Conservation (phyloP, 2,329 filamentous ascomycete genomes). For the Talaromyces atroroseus region DNA sequence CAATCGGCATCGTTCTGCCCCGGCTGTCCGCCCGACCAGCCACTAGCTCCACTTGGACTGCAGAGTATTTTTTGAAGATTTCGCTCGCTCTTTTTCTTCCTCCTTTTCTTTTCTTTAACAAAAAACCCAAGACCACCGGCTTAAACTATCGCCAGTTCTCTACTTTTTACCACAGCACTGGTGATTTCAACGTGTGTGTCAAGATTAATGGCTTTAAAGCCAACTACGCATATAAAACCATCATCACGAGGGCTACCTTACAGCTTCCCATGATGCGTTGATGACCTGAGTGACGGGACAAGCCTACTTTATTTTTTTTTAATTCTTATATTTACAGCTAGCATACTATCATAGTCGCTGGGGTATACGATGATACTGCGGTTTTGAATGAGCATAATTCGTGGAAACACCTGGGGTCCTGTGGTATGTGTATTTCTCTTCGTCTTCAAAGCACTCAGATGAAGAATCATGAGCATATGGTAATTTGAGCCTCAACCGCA, state of each 20-base stretch:
- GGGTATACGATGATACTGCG: not conserved
- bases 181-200: constrained; percentile 67
- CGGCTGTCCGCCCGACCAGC: constrained; percentile 7
- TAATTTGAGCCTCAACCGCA: constrained; percentile 44
- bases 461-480: constrained; percentile 40
- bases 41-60: constrained; percentile 9
- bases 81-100: constrained; percentile 16
- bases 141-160: constrained; percentile 65
- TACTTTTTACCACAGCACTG: constrained; percentile 52
- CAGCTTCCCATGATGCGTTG: constrained; percentile 39
- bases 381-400: not conserved
- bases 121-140: constrained; percentile 60
- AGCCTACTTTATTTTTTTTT: constrained; percentile 10
- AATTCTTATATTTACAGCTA: not conserved
- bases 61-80: constrained; percentile 26
- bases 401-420: not conserved
- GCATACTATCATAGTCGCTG: not conserved
- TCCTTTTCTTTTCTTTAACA: constrained; percentile 36
- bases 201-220: constrained; percentile 50
- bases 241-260: constrained; percentile 58
- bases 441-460: constrained; percentile 18
- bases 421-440: constrained; percentile 14
- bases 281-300: constrained; percentile 45
- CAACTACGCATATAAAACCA: constrained; percentile 70
- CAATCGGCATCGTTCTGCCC: constrained; percentile 14